Percentiles rank a stretch among this genome's conserved stretches.
Evolutionary conservation across 2,329 filamentous ascomycete genomes (phyloP).

Genomic region (Basipetospora sp.): DNA sequence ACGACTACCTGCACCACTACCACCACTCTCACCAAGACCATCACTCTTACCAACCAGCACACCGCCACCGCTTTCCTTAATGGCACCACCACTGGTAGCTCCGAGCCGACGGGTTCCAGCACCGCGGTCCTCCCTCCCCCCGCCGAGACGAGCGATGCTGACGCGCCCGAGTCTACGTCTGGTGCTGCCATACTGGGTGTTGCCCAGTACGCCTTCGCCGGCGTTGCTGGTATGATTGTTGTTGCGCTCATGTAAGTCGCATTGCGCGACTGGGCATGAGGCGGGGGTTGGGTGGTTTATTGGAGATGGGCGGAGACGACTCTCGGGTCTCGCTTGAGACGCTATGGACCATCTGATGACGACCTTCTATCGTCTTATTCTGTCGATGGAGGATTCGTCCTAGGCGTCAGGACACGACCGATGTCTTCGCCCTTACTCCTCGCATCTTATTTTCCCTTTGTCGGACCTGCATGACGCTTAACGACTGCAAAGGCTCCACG

Average conservation of each 20-base stretch:
- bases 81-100: constrained; percentile 21
- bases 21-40: constrained; percentile 34
- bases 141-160: constrained; percentile 20
- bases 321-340: too few species aligned
- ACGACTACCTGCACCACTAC: constrained; percentile 36
- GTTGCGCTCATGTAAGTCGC: constrained; percentile 35
- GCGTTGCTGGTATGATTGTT: constrained; percentile 33
- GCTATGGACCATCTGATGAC: too few species aligned
- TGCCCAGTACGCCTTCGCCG: constrained; percentile 31
- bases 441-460: constrained; percentile 5
- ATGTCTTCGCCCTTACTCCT: too few species aligned
- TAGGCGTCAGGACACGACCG: too few species aligned
- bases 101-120: constrained; percentile 14
- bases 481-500: neutral
- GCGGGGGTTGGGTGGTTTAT: neutral
- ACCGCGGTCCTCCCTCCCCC: constrained; percentile 14
- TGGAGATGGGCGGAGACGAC: too few species aligned
- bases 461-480: constrained; percentile 1
- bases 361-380: too few species aligned
- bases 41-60: constrained; percentile 31
- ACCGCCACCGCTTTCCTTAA: constrained; percentile 21
- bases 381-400: too few species aligned
- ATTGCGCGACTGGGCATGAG: neutral
- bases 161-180: constrained; percentile 16
- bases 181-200: constrained; percentile 29